Evolutionary conservation across 2,329 filamentous ascomycete species (phyloP).

Genomic region (Neofusicoccum cordaticola): DNA sequence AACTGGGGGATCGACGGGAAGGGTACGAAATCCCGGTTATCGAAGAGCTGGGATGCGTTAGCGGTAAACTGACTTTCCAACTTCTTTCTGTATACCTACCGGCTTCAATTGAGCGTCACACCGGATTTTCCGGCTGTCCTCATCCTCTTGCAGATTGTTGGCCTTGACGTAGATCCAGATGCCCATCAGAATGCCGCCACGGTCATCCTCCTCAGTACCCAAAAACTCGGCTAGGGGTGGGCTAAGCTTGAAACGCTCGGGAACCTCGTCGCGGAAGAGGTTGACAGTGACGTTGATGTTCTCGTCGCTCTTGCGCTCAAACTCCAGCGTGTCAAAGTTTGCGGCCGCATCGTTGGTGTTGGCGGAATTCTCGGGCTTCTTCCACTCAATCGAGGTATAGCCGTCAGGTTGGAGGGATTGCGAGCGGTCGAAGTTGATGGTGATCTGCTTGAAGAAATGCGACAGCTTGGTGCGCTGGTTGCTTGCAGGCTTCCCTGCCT

Average conservation of each 20-base stretch:
- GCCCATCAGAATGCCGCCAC: constrained; percentile 82
- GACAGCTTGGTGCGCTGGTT: constrained; percentile 59
- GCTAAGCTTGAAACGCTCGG: constrained; percentile 79
- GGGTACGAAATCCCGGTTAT: constrained; percentile 66
- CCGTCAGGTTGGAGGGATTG: constrained; percentile 65
- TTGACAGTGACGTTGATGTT: constrained; percentile 90
- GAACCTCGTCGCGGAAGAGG: constrained; percentile 76
- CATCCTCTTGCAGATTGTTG: constrained; percentile 84
- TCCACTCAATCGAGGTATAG: constrained; percentile 74
- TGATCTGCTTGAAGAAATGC: constrained; percentile 79
- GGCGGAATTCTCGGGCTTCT: constrained; percentile 64
- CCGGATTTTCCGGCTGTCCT: constrained; percentile 88
- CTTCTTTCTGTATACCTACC: constrained; percentile 50
- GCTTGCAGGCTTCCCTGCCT: constrained; percentile 28
- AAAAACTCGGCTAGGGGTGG: constrained; percentile 77
- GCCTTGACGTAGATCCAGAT: constrained; percentile 93
- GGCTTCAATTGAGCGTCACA: constrained; percentile 80
- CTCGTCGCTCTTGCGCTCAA: constrained; percentile 88
- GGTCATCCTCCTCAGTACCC: constrained; percentile 82
- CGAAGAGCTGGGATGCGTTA: constrained; percentile 59
- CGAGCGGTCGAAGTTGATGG: constrained; percentile 57
- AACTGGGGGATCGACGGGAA: constrained; percentile 84
- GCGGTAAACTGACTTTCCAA: neutral
- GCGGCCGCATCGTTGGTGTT: constrained; percentile 57
- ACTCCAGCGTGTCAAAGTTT: constrained; percentile 88